Percentiles rank a stretch among this genome's conserved stretches.
These are phyloP conservation scores for Calonectria crousiana DNA, from an alignment of 2,329 filamentous ascomycete species.

Conservation along the genomic window DNA sequence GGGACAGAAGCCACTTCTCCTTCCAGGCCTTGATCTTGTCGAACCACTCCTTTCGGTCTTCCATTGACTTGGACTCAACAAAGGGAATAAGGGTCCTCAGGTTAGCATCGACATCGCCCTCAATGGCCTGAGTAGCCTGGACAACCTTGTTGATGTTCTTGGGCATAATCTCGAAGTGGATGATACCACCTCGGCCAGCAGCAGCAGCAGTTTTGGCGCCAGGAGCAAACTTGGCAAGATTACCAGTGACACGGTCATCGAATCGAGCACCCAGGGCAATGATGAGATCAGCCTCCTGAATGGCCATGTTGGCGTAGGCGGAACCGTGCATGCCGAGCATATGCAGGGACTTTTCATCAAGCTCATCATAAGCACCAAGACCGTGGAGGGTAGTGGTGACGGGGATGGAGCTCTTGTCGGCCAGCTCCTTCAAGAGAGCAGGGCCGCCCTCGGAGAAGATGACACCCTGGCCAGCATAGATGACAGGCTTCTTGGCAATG, in stretches of 20 bases:
- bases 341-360: constrained; percentile 93
- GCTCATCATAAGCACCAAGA: constrained; percentile 91
- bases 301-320: constrained; percentile 97
- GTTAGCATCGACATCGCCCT: constrained; percentile 90
- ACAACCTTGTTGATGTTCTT: constrained; percentile 99
- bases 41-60: constrained; percentile 86
- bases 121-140: constrained; percentile 93
- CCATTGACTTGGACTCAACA: constrained; percentile 71
- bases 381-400: constrained; percentile 97
- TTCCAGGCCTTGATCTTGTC: constrained; percentile 92
- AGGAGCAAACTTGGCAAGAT: constrained; percentile 88
- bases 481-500: constrained; percentile 90
- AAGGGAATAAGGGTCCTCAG: constrained; percentile 80
- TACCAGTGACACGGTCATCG: constrained; percentile 92
- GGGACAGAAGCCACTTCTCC: constrained; percentile 84
- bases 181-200: constrained; percentile 90
- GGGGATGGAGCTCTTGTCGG: constrained; percentile 90
- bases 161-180: constrained; percentile 98
- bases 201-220: constrained; percentile 85
- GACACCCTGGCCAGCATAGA: constrained; percentile 94
- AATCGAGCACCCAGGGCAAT: constrained; percentile 94
- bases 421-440: constrained; percentile 83
- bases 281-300: constrained; percentile 96
- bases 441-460: constrained; percentile 84
- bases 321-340: constrained; percentile 99